Base-by-base conservation (phyloP, 1,139 yeast species). In the Blastobotrys arbuscula region DNA sequence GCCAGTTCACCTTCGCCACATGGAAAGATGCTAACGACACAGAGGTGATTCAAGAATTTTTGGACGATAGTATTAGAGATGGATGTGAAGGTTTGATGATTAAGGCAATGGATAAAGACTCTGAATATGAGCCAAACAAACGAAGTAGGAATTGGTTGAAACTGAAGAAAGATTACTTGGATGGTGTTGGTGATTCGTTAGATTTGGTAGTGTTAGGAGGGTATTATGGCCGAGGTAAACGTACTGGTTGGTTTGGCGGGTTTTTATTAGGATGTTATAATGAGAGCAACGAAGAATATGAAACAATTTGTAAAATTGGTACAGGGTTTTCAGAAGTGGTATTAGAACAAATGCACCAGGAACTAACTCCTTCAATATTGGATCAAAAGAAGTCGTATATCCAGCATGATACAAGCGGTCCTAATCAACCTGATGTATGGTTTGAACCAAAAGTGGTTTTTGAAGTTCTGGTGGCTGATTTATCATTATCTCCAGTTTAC, bases 21-120 rank as follows among this genome's bases (percentile, higher is more conserved):
- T 72, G 73, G 51, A 78, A 83, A 70, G 81, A 86, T 56, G 78
- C 95, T 0, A 75, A 83, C 10, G 82, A 83, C 59, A 71, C 84
- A 40, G 95, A 87, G 55, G 75, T 68, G 38, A 78, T 92, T 43
- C 96, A 92, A 64, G 66, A 66, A n/a, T 92, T 90, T 60, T 72
- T 92, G 54, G 97, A 92, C 62, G 88, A 88, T 61, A 84, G 96
- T 7, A 87, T 94, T 24, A 82, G 84, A 59, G 95, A 86, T 60
- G 74, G 90, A 19, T 94, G 98, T 65, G 99, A 92, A 66, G 99
- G 99, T 0, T 74, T 92, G 45, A 92, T 92, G 99, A 92, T 92
- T 42, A 92, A 92, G 64, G 81, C 88, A 70, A 71, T 92, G 36
- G 95, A 96, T 0, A 66, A 67, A 7, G 96, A 89, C 46, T 84